phyloP scores from a whole-genome alignment of 208 protist genomes.

The Phytomonas serpens region DNA sequence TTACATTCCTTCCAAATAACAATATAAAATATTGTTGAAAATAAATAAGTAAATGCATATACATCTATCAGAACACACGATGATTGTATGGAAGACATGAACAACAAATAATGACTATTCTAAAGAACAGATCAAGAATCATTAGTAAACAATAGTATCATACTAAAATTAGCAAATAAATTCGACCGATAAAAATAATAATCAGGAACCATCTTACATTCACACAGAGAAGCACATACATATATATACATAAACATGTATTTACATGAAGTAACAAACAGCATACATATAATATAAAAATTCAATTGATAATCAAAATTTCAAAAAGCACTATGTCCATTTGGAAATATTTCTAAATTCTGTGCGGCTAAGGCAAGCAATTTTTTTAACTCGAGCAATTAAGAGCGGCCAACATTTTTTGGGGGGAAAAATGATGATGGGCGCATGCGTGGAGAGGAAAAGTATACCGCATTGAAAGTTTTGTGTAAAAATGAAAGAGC shows the following conservation, averaged over 20 bases:
- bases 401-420: background rate
- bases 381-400: background rate
- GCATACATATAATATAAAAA: no score
- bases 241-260: slow-evolving; percentile 7
- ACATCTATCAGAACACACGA: background rate
- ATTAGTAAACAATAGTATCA: background rate
- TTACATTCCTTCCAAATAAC: no score
- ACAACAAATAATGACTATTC: background rate
- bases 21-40: background rate
- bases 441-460: background rate
- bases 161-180: background rate
- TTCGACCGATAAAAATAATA: background rate
- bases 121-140: background rate
- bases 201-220: background rate
- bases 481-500: background rate
- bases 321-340: no score
- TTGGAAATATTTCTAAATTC: no score
- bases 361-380: background rate
- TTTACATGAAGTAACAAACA: background rate
- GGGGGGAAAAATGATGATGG: background rate
- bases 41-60: background rate
- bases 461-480: background rate
- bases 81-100: background rate
- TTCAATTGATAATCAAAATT: no score
- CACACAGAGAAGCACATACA: slow-evolving; percentile 10